Evolutionary conservation across 495 filamentous ascomycete species (phyloP), one percentile per base, ranked within the genome.

Genomic region (Aspergillus nidulans): DNA sequence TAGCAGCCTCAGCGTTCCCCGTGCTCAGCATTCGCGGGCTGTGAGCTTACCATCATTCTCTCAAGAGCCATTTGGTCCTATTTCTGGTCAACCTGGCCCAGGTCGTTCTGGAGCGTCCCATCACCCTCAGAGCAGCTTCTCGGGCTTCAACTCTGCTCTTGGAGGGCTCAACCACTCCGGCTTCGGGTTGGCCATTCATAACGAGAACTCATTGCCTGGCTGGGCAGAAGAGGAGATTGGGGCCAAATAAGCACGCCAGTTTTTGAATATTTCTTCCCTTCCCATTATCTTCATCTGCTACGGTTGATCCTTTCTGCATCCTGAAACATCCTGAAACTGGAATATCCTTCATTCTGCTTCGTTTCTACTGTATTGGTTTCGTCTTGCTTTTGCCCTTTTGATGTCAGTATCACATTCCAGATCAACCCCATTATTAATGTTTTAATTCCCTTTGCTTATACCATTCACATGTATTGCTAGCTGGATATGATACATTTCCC

Each of bases 11-110:
- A 81, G 75, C 55, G 75, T 75, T 18, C 77, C 75, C 26, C 84
- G 88, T 34, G 82, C 81, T 24, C 86, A 89, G 59, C 91, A 96
- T 70, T 87, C 83, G 62, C 86, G 91, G 26, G 88, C 91, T 38
- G 89, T 94, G 51, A 92, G 88, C 64, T 72, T 96, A 57, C 91
- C 91, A 1, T 90, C 81, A 5, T 86, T 85, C 65, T 80, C 82
- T 0, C 83, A 85, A 63, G 82, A 83, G 40, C 74, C 76, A 19
- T 79, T 84, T 49, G 75, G 76, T 3, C 77, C 79, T 25, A 67
- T 69, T 36, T 69, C 69, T 9, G 58, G 64, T 20, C 73, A 78
- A 47, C 64, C 73, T 9, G 62, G 70, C 41, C 67, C 79, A 52
- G 56, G 64, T 44, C 78, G 77, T 48, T 68, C 74, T 28, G 73